phyloP scores from a whole-genome alignment of 192 early-diverging fungal species.

The Rhizoclosmatium globosum region DNA sequence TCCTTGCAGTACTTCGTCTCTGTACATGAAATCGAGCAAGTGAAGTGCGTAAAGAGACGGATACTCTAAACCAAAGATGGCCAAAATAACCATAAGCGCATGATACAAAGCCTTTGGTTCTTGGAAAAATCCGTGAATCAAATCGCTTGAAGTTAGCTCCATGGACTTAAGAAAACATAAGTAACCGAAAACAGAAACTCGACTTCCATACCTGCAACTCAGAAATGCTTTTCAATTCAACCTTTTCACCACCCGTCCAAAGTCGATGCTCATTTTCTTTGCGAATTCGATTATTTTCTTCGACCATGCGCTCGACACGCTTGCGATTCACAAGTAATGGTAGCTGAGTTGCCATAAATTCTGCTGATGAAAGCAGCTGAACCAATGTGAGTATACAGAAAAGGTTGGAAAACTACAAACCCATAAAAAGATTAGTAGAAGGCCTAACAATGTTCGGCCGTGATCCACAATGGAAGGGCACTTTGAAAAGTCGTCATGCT shows the following conservation, averaged over 20 bases:
- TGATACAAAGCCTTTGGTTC: constrained; percentile 50
- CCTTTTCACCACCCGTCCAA: constrained; percentile 27
- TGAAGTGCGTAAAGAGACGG: constrained; percentile 46
- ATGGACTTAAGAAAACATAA: constrained; percentile 20
- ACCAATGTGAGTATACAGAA: not conserved
- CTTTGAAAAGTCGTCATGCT: constrained; percentile 42
- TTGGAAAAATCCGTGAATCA: constrained; percentile 32
- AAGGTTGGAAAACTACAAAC: constrained; percentile 12
- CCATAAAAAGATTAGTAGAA: constrained; percentile 43
- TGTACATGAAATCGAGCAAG: constrained; percentile 49
- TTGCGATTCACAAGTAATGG: constrained; percentile 41
- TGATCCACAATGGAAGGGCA: constrained; percentile 38
- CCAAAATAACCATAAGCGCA: constrained; percentile 39
- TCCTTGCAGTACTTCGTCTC: constrained; percentile 49
- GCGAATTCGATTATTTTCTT: constrained; percentile 18
- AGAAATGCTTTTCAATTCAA: constrained; percentile 20
- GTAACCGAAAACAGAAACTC: not conserved
- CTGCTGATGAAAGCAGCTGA: constrained; percentile 36
- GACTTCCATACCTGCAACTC: constrained; percentile 22
- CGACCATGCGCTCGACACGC: constrained; percentile 32
- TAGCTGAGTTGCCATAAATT: constrained; percentile 44
- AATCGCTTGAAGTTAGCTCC: constrained; percentile 17
- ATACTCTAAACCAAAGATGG: constrained; percentile 38
- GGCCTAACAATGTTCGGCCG: constrained; percentile 39
- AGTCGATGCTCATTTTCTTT: constrained; percentile 19